These are phyloP conservation scores for Colletotrichum tofieldiae DNA, from an alignment of 2,329 filamentous ascomycete genomes.

Conservation along the genomic window DNA sequence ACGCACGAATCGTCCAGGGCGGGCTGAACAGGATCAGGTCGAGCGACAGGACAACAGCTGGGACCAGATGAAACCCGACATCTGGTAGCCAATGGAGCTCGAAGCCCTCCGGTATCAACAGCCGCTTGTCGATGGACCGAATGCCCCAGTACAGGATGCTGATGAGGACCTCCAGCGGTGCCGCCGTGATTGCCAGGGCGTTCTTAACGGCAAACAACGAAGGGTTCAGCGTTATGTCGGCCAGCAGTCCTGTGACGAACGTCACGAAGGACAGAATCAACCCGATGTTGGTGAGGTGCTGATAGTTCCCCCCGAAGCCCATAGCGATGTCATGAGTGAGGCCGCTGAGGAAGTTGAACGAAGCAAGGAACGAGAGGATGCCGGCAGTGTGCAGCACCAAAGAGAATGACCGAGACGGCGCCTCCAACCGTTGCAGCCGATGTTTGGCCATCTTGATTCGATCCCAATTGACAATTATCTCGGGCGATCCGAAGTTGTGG, in stretches of 20 bases:
- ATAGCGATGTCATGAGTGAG: conserved; percentile 69
- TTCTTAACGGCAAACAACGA: conserved; percentile 79
- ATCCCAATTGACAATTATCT: conserved; percentile 3
- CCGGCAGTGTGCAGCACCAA: conserved; percentile 73
- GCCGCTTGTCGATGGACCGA: conserved; percentile 66
- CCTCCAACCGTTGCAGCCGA: conserved; percentile 75
- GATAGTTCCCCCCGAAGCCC: conserved; percentile 78
- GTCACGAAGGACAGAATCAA: conserved; percentile 73
- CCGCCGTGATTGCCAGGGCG: conserved; percentile 73
- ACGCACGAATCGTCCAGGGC: conserved; percentile 77
- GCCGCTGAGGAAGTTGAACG: conserved; percentile 65
- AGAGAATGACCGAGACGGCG: conserved; percentile 76
- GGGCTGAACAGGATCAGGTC: conserved; percentile 80
- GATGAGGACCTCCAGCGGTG: conserved; percentile 81
- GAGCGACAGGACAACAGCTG: conserved; percentile 74
- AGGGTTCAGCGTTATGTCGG: conserved; percentile 73
- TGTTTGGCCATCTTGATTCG: conserved; percentile 62
- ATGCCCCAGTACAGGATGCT: conserved; percentile 82
- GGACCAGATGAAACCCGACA: conserved; percentile 77
- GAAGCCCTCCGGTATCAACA: conserved; percentile 70
- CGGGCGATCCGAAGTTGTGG: conserved; percentile 16
- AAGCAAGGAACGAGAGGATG: conserved; percentile 67
- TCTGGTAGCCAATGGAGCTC: conserved; percentile 71
- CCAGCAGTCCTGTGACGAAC: conserved; percentile 73
- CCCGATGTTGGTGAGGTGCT: conserved; percentile 83